These are phyloP conservation scores for Leccinum boreale DNA, from an alignment of 768 basidiomycete species.

Conservation along the genomic window DNA sequence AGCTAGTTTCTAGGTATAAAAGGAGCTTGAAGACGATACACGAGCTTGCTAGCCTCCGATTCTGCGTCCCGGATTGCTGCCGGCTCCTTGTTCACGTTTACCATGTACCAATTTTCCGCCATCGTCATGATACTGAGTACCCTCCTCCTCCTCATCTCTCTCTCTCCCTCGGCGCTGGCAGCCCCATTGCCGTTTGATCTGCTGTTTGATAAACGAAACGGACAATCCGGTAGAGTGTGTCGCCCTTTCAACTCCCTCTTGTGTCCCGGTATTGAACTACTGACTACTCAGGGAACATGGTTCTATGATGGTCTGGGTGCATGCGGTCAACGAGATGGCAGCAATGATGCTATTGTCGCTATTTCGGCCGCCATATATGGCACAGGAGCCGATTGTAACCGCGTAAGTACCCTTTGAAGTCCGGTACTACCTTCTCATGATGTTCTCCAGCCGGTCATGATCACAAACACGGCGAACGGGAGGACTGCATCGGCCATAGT, in stretches of 20 bases:
- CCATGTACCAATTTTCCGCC: conserved; percentile 22
- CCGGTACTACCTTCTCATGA: conserved; percentile 6
- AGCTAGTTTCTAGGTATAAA: conserved; percentile 24
- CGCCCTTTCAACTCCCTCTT: not conserved
- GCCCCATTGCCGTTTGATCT: conserved; percentile 30
- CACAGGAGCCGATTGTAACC: conserved; percentile 53
- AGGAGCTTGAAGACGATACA: conserved; percentile 9
- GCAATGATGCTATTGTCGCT: conserved; percentile 59
- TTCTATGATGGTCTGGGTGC: conserved; percentile 59
- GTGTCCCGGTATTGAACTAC: conserved; percentile 3
- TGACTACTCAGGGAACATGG: conserved; percentile 57
- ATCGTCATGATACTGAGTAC: conserved; percentile 40
- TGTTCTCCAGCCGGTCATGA: conserved; percentile 48
- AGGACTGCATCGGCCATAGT: conserved; percentile 46
- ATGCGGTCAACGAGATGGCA: conserved; percentile 52
- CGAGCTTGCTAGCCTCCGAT: conserved; percentile 3
- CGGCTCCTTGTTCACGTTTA: not conserved
- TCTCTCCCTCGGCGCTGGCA: conserved; percentile 41
- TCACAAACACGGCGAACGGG: conserved; percentile 57
- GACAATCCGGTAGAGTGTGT: conserved; percentile 49
- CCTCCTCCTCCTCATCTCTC: conserved; percentile 40
- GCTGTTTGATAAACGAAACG: conserved; percentile 49
- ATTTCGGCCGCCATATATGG: conserved; percentile 54
- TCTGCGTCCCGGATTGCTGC: not conserved
- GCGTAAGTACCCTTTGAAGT: conserved; percentile 39